These are phyloP conservation scores for Inosperma sp. DNA, from an alignment of 768 basidiomycete species.

Conservation along the genomic window DNA sequence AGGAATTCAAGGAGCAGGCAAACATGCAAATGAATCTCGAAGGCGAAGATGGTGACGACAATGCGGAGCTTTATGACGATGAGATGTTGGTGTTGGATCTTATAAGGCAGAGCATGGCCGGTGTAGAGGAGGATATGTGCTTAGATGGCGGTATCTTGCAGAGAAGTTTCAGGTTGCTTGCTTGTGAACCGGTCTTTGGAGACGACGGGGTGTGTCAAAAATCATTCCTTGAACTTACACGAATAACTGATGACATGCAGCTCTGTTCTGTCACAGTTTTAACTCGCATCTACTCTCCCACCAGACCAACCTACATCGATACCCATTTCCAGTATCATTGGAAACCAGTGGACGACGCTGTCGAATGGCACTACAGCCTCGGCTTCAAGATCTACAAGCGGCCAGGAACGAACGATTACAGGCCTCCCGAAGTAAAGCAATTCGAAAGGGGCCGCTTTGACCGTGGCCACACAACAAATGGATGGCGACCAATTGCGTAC, in stretches of 20 bases:
- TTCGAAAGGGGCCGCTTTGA: slow-evolving; percentile 3
- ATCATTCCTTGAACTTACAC: not conserved
- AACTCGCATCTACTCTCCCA: slow-evolving; percentile 12
- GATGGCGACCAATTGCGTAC: slow-evolving; percentile 13
- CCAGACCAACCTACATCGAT: slow-evolving; percentile 10
- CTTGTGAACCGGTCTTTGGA: slow-evolving; percentile 5
- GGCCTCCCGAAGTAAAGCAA: slow-evolving; percentile 1
- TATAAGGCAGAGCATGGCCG: not conserved
- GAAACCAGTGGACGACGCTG: not conserved
- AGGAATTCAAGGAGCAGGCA: not conserved
- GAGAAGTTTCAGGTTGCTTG: slow-evolving; percentile 3
- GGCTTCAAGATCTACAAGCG: slow-evolving; percentile 10
- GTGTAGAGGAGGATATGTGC: slow-evolving; percentile 3
- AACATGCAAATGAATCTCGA: not conserved
- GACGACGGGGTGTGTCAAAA: not conserved
- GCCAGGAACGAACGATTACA: slow-evolving; percentile 4
- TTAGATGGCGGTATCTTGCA: slow-evolving; percentile 1
- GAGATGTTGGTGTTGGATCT: not conserved
- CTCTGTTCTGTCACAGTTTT: slow-evolving; percentile 6
- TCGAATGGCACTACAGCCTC: slow-evolving; percentile 12
- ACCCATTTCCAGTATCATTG: slow-evolving; percentile 13
- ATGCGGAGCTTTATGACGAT: not conserved
- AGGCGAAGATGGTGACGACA: not conserved
- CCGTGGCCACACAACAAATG: slow-evolving; percentile 5
- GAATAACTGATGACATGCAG: not conserved